phyloP scores from a whole-genome alignment of 2,329 filamentous ascomycete genomes.

The Stenocarpella maydis region DNA sequence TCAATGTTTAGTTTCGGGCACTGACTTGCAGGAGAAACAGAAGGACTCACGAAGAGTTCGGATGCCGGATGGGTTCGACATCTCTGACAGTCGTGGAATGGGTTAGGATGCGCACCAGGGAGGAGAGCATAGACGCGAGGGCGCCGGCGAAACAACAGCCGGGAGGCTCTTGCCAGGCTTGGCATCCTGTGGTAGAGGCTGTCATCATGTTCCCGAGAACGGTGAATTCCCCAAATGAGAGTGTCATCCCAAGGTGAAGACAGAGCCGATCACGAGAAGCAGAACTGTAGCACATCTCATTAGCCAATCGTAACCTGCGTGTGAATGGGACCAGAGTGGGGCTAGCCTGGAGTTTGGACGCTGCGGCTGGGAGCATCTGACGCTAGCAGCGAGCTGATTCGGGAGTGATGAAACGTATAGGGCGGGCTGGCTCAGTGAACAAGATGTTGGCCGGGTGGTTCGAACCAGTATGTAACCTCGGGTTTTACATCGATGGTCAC shows the following conservation, averaged over 20 bases:
- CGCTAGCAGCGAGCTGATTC: constrained; percentile 25
- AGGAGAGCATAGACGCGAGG: not conserved
- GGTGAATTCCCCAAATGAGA: not conserved
- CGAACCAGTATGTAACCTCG: not conserved
- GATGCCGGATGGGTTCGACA: constrained; percentile 19
- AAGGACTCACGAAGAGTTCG: constrained; percentile 4
- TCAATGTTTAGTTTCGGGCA: constrained; percentile 30
- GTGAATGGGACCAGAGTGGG: constrained; percentile 9
- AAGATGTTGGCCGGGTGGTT: constrained; percentile 1
- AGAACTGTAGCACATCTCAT: constrained; percentile 28
- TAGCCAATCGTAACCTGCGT: constrained; percentile 32
- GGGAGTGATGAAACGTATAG: constrained; percentile 28
- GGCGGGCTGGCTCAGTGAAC: constrained; percentile 9
- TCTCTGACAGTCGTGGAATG: constrained; percentile 9
- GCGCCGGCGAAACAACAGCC: constrained; percentile 26
- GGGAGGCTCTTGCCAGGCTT: constrained; percentile 1
- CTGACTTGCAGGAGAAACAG: constrained; percentile 27
- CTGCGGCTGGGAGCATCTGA: constrained; percentile 17
- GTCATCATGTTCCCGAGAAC: constrained; percentile 1
- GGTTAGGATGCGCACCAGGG: constrained; percentile 5
- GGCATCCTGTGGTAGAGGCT: constrained; percentile 1
- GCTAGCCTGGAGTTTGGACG: constrained; percentile 11
- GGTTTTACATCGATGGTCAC: not conserved
- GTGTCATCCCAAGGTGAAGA: constrained; percentile 18
- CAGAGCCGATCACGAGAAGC: not conserved